Conservation (phyloP, 1,284 basidiomycete genomes). For the Papiliotrema nemorosa region DNA sequence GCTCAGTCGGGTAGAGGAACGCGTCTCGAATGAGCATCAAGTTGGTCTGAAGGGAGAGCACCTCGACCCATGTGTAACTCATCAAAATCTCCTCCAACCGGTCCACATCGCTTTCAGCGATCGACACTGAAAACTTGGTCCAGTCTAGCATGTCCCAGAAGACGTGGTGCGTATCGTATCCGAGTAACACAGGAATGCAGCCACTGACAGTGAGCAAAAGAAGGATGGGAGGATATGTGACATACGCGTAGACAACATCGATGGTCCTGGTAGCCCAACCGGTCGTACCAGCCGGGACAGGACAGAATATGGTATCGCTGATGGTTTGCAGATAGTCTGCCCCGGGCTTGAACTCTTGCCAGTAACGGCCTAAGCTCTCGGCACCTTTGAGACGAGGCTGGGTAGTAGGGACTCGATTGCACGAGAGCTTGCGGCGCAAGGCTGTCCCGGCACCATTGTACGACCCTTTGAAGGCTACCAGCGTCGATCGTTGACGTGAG, state of each 20-base stretch:
- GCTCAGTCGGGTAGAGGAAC: conserved; percentile 42
- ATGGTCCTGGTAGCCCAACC: conserved; percentile 42
- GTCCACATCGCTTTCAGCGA: conserved; percentile 38
- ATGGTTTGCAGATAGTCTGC: conserved; percentile 41
- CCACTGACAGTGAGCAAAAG: conserved; percentile 13
- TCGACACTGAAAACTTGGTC: conserved; percentile 39
- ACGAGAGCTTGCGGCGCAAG: conserved; percentile 22
- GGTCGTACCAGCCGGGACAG: conserved; percentile 40
- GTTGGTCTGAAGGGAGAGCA: conserved; percentile 40
- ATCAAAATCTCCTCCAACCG: conserved; percentile 41
- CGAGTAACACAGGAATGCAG: conserved; percentile 47
- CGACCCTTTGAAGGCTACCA: conserved; percentile 30
- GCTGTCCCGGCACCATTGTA: conserved; percentile 19
- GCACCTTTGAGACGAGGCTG: conserved; percentile 6
- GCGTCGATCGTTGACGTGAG: conserved; percentile 13
- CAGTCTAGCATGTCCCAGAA: conserved; percentile 49
- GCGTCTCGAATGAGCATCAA: conserved; percentile 47
- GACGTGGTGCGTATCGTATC: conserved; percentile 40
- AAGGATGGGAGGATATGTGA: too few species aligned
- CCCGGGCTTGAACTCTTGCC: conserved; percentile 27
- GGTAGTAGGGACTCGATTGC: conserved; percentile 10
- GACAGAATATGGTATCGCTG: conserved; percentile 45
- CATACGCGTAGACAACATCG: conserved; percentile 42
- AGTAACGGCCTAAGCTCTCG: conserved; percentile 3
- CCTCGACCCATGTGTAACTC: conserved; percentile 26